These are phyloP conservation scores for Fraxinus americana DNA, from an alignment of 257 asterid species.

Conservation along the genomic window DNA sequence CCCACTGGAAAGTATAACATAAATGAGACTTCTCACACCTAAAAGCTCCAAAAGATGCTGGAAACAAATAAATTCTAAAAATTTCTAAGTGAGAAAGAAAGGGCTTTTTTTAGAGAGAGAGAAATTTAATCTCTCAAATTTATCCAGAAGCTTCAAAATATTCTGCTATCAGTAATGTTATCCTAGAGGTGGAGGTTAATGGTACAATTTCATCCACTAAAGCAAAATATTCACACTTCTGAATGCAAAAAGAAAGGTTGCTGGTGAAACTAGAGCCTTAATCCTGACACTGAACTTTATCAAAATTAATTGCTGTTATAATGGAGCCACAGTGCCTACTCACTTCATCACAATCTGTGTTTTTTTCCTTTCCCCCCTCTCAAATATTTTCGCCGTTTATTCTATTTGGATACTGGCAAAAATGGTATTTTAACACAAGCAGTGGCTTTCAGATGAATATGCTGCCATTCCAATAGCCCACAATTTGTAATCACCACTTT, in stretches of 20 bases:
- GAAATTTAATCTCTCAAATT: too few species aligned
- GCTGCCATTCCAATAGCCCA: conserved; percentile 33
- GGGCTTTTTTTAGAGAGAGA: too few species aligned
- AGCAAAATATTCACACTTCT: conserved; percentile 21
- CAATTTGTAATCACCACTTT: conserved; percentile 80
- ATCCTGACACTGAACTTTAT: conserved; percentile 2
- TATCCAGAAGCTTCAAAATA: too few species aligned
- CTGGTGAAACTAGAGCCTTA: conserved; percentile 22
- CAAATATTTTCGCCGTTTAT: neutral
- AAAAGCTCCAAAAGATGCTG: too few species aligned
- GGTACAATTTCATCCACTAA: neutral
- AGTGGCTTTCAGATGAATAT: neutral
- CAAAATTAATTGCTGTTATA: neutral
- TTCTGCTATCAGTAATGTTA: too few species aligned
- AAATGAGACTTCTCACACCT: too few species aligned
- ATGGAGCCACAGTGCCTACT: neutral
- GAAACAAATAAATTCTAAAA: too few species aligned
- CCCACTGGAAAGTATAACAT: too few species aligned
- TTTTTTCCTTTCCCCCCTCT: neutral
- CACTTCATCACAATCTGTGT: neutral
- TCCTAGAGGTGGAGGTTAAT: neutral
- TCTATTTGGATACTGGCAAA: neutral
- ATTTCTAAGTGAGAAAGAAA: too few species aligned
- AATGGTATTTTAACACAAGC: neutral
- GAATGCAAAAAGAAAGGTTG: conserved; percentile 28